Evolutionary conservation across 129 eudicot species (phyloP).

Genomic region (Saposhnikovia divaricata): DNA sequence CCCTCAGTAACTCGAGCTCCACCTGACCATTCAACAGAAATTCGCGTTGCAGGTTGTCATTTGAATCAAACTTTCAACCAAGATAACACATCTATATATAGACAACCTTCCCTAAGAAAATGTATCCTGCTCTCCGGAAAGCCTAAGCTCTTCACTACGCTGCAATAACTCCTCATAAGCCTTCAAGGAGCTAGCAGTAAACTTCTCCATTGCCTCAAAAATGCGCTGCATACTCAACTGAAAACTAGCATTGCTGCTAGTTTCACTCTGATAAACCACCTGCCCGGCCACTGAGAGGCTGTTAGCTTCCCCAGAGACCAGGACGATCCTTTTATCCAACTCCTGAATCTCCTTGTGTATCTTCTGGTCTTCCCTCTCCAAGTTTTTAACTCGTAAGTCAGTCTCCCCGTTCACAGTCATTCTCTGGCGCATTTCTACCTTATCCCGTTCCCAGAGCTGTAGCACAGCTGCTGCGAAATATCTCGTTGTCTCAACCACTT

Average conservation of each 20-base stretch:
- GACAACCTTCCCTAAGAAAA: slow-evolving; percentile 11
- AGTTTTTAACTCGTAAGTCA: slow-evolving; percentile 58
- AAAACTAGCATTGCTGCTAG: slow-evolving; percentile 59
- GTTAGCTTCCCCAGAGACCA: slow-evolving; percentile 31
- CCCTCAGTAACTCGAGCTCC: not conserved
- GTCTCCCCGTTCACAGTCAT: slow-evolving; percentile 37
- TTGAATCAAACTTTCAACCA: not conserved
- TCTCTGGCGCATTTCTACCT: slow-evolving; percentile 58
- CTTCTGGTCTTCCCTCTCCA: slow-evolving; percentile 79
- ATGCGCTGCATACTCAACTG: slow-evolving; percentile 66
- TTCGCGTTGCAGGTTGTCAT: not conserved
- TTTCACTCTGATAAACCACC: slow-evolving; percentile 83
- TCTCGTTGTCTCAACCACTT: slow-evolving; percentile 69
- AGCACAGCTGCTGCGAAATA: slow-evolving; percentile 59
- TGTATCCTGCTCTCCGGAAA: slow-evolving; percentile 29
- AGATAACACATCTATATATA: not conserved
- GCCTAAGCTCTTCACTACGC: slow-evolving; percentile 68
- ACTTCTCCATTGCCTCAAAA: slow-evolving; percentile 83
- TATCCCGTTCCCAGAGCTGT: slow-evolving; percentile 80
- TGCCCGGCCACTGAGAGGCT: slow-evolving; percentile 37
- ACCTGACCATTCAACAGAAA: not conserved
- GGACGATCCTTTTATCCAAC: slow-evolving; percentile 65
- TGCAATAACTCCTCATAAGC: slow-evolving; percentile 71
- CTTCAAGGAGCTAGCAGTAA: slow-evolving; percentile 47
- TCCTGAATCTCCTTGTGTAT: slow-evolving; percentile 74